Evolutionary conservation across 306 rosid genomes (phyloP).

Genomic region (Mimosa pudica): DNA sequence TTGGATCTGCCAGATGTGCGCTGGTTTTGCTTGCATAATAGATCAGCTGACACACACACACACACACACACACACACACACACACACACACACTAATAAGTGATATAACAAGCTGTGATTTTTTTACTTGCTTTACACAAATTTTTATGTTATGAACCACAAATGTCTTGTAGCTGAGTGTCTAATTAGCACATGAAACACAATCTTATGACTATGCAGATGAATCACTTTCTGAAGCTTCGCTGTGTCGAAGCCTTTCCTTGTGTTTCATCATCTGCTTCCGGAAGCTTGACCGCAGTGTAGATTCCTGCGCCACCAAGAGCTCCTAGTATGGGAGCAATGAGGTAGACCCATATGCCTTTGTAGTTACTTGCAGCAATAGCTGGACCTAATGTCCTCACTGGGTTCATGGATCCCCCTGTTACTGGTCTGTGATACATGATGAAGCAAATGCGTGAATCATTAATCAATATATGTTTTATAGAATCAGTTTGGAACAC

Average conservation of each 20-base stretch:
- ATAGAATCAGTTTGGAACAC: background rate
- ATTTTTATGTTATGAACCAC: conserved; percentile 11
- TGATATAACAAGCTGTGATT: background rate
- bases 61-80: no score
- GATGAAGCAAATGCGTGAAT: background rate
- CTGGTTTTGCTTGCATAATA: background rate
- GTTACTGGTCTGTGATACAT: conserved; percentile 56
- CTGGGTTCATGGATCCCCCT: conserved; percentile 95
- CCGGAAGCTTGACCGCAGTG: conserved; percentile 72
- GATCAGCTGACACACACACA: conserved; percentile 8
- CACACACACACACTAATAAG: background rate
- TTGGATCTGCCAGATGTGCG: background rate
- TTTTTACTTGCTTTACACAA: conserved; percentile 10
- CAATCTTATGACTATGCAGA: conserved; percentile 7
- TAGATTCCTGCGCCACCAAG: conserved; percentile 79
- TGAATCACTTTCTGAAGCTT: conserved; percentile 64
- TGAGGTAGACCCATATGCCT: conserved; percentile 85
- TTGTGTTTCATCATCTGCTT: conserved; percentile 44
- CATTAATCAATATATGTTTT: background rate
- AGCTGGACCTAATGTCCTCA: conserved; percentile 89
- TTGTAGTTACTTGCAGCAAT: conserved; percentile 74
- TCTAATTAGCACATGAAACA: background rate
- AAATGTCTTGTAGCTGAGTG: conserved; percentile 10
- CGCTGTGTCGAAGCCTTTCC: conserved; percentile 45
- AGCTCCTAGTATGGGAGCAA: conserved; percentile 84